These are phyloP conservation scores for Coemansia erecta DNA, from an alignment of 192 early-diverging fungal species.

Conservation along the genomic window DNA sequence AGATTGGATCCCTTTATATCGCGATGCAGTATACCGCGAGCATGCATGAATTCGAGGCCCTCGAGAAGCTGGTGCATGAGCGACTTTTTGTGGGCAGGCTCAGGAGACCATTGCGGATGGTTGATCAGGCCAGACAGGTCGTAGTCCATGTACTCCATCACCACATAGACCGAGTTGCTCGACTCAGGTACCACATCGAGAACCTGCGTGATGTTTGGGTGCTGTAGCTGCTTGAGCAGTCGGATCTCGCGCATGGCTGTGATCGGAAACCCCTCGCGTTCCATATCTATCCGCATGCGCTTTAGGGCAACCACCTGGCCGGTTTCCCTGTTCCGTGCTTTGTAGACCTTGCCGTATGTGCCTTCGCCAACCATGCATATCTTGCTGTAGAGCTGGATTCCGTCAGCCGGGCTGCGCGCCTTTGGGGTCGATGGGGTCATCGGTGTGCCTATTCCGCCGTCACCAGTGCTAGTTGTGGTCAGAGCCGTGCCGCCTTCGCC, in stretches of 20 bases:
- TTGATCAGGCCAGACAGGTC: constrained; percentile 76
- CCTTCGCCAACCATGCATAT: constrained; percentile 82
- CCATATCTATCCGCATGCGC: constrained; percentile 75
- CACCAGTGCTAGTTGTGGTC: constrained; percentile 1
- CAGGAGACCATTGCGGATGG: constrained; percentile 69
- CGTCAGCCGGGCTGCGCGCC: constrained; percentile 39
- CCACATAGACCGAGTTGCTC: constrained; percentile 74
- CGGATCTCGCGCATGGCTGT: constrained; percentile 87
- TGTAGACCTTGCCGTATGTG: constrained; percentile 85
- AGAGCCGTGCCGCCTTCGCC: background rate
- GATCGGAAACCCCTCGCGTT: constrained; percentile 84
- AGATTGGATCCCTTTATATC: constrained; percentile 96
- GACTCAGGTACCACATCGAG: constrained; percentile 69
- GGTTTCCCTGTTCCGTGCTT: constrained; percentile 67
- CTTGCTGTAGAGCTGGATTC: constrained; percentile 63
- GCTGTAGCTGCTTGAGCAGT: constrained; percentile 63
- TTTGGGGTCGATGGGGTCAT: constrained; percentile 47
- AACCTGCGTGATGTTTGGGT: constrained; percentile 70
- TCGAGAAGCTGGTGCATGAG: constrained; percentile 81
- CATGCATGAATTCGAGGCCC: constrained; percentile 86
- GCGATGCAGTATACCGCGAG: constrained; percentile 79
- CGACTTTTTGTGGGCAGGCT: constrained; percentile 78
- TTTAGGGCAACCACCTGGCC: constrained; percentile 77
- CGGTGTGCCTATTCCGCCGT: constrained; percentile 22
- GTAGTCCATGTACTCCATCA: constrained; percentile 88